Evolutionary conservation across 2,329 filamentous ascomycete genomes (phyloP).

Genomic region (Cercospora sp.): DNA sequence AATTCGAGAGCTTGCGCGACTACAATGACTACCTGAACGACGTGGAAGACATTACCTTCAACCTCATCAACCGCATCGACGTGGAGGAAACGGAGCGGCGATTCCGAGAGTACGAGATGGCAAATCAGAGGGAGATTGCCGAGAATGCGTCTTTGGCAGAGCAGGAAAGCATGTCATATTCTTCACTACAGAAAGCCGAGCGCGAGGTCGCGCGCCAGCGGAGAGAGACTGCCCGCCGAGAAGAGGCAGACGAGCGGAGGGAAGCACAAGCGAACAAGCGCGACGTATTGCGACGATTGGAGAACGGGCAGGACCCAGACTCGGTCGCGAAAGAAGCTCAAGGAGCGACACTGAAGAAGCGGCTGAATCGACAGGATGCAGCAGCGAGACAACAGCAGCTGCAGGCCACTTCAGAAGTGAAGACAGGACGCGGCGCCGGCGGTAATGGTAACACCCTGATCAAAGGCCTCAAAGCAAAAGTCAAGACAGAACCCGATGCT

Average conservation of each 20-base stretch:
- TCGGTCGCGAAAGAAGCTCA: slow-evolving; percentile 50
- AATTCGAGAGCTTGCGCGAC: slow-evolving; percentile 79
- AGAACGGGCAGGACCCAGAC: slow-evolving; percentile 63
- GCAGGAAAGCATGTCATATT: slow-evolving; percentile 50
- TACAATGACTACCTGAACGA: slow-evolving; percentile 96
- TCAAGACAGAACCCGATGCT: slow-evolving; percentile 63
- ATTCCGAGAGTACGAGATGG: slow-evolving; percentile 69
- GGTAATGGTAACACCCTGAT: slow-evolving; percentile 55
- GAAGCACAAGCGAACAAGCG: slow-evolving; percentile 64
- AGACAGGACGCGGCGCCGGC: slow-evolving; percentile 26
- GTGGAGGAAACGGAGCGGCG: slow-evolving; percentile 62
- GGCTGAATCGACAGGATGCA: slow-evolving; percentile 61
- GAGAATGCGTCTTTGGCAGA: slow-evolving; percentile 52
- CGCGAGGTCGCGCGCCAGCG: slow-evolving; percentile 65
- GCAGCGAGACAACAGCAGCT: slow-evolving; percentile 44
- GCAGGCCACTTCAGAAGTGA: slow-evolving; percentile 46
- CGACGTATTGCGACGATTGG: slow-evolving; percentile 69
- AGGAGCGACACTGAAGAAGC: slow-evolving; percentile 69
- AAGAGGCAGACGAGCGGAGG: slow-evolving; percentile 69
- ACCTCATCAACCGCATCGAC: slow-evolving; percentile 73
- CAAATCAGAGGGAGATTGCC: slow-evolving; percentile 63
- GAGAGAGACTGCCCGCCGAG: slow-evolving; percentile 62
- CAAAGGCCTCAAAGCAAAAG: slow-evolving; percentile 70
- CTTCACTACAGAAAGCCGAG: slow-evolving; percentile 57
- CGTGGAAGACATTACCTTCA: slow-evolving; percentile 86